Evolutionary conservation across 2,329 filamentous ascomycete genomes (phyloP).

Genomic region (Claviceps pazoutovae): DNA sequence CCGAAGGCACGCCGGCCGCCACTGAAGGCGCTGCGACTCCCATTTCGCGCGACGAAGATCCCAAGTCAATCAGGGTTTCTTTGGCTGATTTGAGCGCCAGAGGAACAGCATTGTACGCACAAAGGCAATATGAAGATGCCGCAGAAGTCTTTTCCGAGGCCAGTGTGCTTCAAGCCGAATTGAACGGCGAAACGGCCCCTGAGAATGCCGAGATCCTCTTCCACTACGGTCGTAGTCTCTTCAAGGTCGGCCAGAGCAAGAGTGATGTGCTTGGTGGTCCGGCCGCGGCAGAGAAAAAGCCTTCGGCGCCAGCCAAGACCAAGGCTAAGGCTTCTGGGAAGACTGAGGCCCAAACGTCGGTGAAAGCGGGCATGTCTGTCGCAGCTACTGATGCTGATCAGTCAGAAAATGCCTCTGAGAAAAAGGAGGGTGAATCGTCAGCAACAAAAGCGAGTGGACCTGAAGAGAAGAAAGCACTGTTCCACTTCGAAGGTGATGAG

Average conservation of each 20-base stretch:
- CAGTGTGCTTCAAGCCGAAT: conserved; percentile 74
- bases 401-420: conserved; percentile 24
- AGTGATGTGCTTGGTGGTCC: conserved; percentile 86
- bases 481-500: conserved; percentile 89
- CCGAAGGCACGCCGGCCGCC: conserved; percentile 7
- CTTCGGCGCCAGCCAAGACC: conserved; percentile 17
- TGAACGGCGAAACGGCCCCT: conserved; percentile 83
- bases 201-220: conserved; percentile 91
- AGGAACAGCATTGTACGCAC: conserved; percentile 72
- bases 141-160: conserved; percentile 81
- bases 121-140: conserved; percentile 77
- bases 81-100: conserved; percentile 67
- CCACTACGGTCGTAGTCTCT: conserved; percentile 83
- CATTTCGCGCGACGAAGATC: conserved; percentile 26
- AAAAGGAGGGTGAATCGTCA: conserved; percentile 22
- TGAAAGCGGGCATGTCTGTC: conserved; percentile 32
- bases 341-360: conserved; percentile 26
- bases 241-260: conserved; percentile 85
- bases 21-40: conserved; percentile 10
- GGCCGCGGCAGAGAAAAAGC: conserved; percentile 44
- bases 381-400: conserved; percentile 27
- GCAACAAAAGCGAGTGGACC: conserved; percentile 18
- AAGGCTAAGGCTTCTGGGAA: conserved; percentile 28
- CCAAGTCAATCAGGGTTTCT: conserved; percentile 43
- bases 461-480: conserved; percentile 56